Base-by-base conservation (phyloP, 805 yeast species). In the Wickerhamomyces silvicola region DNA sequence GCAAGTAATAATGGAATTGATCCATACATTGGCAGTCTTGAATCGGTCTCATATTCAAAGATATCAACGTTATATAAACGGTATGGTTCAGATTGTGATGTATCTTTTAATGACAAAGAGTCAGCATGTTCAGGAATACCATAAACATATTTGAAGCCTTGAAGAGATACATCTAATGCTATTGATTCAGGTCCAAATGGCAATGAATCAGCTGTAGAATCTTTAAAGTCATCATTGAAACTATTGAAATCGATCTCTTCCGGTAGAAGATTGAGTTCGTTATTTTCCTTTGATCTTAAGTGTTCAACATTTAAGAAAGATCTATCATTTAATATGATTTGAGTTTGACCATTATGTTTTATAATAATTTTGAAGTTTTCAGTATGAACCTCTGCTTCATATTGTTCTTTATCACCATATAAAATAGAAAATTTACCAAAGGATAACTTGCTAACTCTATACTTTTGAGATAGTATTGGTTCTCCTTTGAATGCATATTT, bases 91-190 rank as follows among this genome's bases (percentile, higher is more conserved):
- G 49, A 40, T 2, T 39, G 43, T 2, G 56, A 33, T 0, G 97
- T 88, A 42, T 83, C 90, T 35, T 77, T 75, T 43, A 92, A 62
- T 13, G 79, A 66, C 30, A 92, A 59, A 1, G 81, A 63, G 45
- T 85, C 95, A 0, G 97, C 90, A 50, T 92, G 98, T 56, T 92
- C 98, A 0, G 98, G 97, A 27, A 92, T 81, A n/a, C 99, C 99
- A 54, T 74, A 92, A 2, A 85, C 82, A 47, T 80, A 68, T 5
- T 63, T 53, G 43, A 67, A 79, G 1, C 75, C 78, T 3, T 58
- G 50, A 42, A 92, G 78, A 0, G 74, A 59, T 37, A 86, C 69
- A 54, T 92, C 99, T 18, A 83, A 42, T 0, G 81, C 96, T 17
- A 92, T 67, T 0, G 96, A 75, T 56, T 92, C 97, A 1, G 98